Evolutionary conservation across 179 eudicot species (phyloP), one percentile per base, ranked within the genome.

Genomic region (Monotropa hypopitys): DNA sequence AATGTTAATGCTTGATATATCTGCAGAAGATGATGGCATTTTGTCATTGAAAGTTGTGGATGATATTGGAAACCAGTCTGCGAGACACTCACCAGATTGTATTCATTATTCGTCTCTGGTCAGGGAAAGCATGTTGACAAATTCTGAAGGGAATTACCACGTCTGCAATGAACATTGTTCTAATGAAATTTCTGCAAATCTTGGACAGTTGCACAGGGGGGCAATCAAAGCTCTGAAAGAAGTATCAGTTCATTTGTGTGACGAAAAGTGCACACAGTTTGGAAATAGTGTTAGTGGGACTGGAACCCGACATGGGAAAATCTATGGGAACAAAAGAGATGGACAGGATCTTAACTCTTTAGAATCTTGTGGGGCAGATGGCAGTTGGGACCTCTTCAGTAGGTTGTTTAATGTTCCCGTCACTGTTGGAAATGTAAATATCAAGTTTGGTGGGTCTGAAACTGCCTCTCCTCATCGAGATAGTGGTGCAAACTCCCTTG

Each of bases 381-480:
- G 78, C 35, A 79, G 78, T 66, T 78, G 83, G 47, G 53, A 84
- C 57, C 88, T 85, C 57, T 77, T 77, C 47, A 79, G 81, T 71
- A 81, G 73, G 80, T 72, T 85, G 38, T 85, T 80, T 81, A 88
- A 83, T 46, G 86, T 80, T 84, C 90, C 88, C 59, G 53, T 87
- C 42, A 78, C 84, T 70, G 75, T 79, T 43, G 88, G 79, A 81
- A 78, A 86, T 73, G 67, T 45, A 45, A 68, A 69, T 67, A 21
- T 76, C 66, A 76, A 71, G 5, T 61, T 54, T 84, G 79, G 79
- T 81, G 83, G 80, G 66, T 73, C 83, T 73, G 84, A 81, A 68
- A 74, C 78, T 32, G 72, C 81, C 67, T 80, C 80, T 50, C 71
- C 77, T 76, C 83, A 72, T 77, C 83, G 81, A 73, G 83, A 80